Base-by-base conservation (phyloP, 805 yeast species). In the Lipomyces yamadae region DNA sequence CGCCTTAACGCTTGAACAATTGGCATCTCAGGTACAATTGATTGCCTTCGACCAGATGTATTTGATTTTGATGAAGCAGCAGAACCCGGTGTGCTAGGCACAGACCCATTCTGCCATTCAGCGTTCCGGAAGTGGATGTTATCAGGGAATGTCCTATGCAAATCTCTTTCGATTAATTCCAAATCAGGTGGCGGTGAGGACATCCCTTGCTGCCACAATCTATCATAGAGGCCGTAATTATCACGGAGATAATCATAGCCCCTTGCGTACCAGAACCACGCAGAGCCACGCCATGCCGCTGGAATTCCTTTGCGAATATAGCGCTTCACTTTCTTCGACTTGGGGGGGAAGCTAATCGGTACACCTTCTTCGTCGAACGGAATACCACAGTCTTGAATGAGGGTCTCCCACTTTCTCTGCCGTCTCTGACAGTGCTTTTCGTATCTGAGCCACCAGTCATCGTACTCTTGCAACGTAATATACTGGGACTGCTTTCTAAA, bases 281-380 rank as follows among this genome's bases (percentile, higher is more conserved):
- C 97, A 71, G 86, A 85, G 0, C 99, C 99, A 71, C 99, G 81
- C 98, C 97, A 94, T 75, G 92, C 97, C 0, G 97, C 93, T 0
- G 99, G 98, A 10, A 94, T 88, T 11, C 99, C 99, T 76, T 90
- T 90, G 64, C 98, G 84, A 11, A 95, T 86, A 73, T 91, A 88
- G 66, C 96, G 84, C 74, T 90, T 89, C 70, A 92, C 81, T 72
- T 89, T 91, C 66, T 88, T 93, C 2, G 92, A 88, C 67, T 84
- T 84, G 0, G 94, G 86, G 0, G 97, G 97, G 71, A 89, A 91
- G 70, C 91, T 77, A 0, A 81, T 78, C 0, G 96, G 95, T 7
- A 64, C 69, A 42, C 82, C 86, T 57, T 81, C 78, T 4, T 79
- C 76, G 10, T 78, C 71, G 5, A 81, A 75, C 15, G 71, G 73